A percentile compares a stretch with the other conserved stretches of the same genome.
These are phyloP conservation scores for Paradendryphiella salina DNA, from an alignment of 2,329 filamentous ascomycete species.

Conservation along the genomic window DNA sequence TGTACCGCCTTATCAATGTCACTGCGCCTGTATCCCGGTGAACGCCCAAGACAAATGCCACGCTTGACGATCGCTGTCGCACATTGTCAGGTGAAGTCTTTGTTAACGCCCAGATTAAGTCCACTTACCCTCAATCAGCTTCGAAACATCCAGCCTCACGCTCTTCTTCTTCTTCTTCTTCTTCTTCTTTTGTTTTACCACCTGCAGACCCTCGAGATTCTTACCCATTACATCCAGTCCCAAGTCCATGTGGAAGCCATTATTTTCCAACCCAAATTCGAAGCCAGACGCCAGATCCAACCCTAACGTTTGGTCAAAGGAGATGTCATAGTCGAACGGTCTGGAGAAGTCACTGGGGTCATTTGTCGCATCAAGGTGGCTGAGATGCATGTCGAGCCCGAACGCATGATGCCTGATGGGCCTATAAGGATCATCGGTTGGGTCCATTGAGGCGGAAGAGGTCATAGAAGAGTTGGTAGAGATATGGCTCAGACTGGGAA, in stretches of 20 bases:
- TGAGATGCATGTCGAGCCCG: constrained; percentile 31
- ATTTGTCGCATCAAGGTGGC: constrained; percentile 1
- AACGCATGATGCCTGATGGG: constrained; percentile 18
- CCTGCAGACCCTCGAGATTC: constrained; percentile 16
- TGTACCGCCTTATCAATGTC: constrained; percentile 50
- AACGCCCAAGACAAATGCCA: constrained; percentile 50
- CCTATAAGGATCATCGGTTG: constrained; percentile 5
- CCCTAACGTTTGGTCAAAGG: constrained; percentile 38
- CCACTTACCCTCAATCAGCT: constrained; percentile 50
- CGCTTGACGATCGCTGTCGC: constrained; percentile 42
- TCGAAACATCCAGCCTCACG: constrained; percentile 50
- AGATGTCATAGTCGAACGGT: constrained; percentile 24
- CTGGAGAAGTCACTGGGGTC: constrained; percentile 17
- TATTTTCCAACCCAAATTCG: constrained; percentile 21
- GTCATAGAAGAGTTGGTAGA: not conserved
- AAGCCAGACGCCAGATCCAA: constrained; percentile 41
- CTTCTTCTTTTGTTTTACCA: constrained; percentile 35
- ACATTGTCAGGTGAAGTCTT: constrained; percentile 27
- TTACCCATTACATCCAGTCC: constrained; percentile 28
- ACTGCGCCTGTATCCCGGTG: constrained; percentile 50
- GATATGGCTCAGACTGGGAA: constrained; percentile 5
- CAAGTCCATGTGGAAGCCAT: constrained; percentile 15
- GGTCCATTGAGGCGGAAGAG: constrained; percentile 1
- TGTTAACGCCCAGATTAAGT: not conserved
- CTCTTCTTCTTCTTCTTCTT: constrained; percentile 43